Conservation (phyloP, 108 stramenopile species). For the Discostella pseudostelligera region DNA sequence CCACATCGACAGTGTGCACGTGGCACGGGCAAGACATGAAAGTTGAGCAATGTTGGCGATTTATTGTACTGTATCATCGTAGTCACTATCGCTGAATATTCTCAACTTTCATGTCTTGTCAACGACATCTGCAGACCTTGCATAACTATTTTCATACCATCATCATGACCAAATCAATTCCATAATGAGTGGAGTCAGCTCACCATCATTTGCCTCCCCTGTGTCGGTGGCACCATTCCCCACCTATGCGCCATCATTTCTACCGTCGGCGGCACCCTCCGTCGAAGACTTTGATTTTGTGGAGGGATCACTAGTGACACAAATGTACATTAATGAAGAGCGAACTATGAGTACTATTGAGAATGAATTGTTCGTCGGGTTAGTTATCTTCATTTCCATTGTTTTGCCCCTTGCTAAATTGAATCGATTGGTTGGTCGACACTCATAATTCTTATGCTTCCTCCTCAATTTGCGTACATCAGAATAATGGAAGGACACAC, state of each 20-base stretch:
- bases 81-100: too few relatives aligned
- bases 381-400: neutral
- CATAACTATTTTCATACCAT: too few relatives aligned
- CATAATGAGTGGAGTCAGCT: too few relatives aligned
- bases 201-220: too few relatives aligned
- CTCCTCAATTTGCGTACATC: neutral
- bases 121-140: too few relatives aligned
- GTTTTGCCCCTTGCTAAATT: neutral
- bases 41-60: too few relatives aligned
- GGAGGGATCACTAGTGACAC: neutral
- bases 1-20: too few relatives aligned
- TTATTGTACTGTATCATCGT: too few relatives aligned
- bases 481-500: conserved; percentile 6
- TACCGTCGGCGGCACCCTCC: neutral
- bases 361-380: conserved; percentile 1
- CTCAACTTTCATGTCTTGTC: too few relatives aligned
- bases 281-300: neutral
- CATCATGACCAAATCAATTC: too few relatives aligned
- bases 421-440: neutral
- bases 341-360: neutral
- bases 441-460: neutral
- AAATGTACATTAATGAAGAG: neutral
- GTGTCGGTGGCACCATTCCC: too few relatives aligned
- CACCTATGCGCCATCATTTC: neutral
- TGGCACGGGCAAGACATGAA: too few relatives aligned